Evolutionary conservation across 495 filamentous ascomycete genomes (phyloP).

Genomic region (Aspergillus affinis): DNA sequence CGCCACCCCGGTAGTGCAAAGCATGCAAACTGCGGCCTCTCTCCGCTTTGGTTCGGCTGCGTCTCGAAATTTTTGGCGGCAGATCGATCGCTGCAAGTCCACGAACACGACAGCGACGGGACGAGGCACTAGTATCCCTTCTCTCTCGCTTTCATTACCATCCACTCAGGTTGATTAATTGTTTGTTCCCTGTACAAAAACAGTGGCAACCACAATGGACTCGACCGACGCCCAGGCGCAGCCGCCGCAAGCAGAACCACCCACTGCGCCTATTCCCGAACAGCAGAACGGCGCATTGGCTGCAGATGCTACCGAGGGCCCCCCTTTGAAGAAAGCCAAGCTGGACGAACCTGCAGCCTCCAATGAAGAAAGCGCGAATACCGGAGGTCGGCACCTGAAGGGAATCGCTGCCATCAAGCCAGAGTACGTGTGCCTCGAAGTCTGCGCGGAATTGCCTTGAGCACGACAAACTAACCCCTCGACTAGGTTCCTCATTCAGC

Average conservation of each 20-base stretch:
- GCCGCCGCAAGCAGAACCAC: constrained; percentile 10
- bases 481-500: constrained; percentile 56
- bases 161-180: not conserved
- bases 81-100: not conserved
- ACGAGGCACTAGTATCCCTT: not conserved
- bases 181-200: not conserved
- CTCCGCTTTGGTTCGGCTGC: constrained; percentile 5
- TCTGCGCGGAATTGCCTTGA: not conserved
- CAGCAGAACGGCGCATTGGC: constrained; percentile 9
- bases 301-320: constrained; percentile 36
- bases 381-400: constrained; percentile 44
- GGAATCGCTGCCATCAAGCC: constrained; percentile 82
- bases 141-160: not conserved
- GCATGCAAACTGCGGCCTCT: constrained; percentile 11
- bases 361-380: constrained; percentile 23
- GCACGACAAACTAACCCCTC: constrained; percentile 11
- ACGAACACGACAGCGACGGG: not conserved
- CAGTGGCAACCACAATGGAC: constrained; percentile 16
- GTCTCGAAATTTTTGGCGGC: constrained; percentile 17
- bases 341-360: constrained; percentile 39
- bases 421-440: constrained; percentile 59
- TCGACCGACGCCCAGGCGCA: constrained; percentile 13
- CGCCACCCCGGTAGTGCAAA: constrained; percentile 19
- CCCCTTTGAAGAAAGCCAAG: constrained; percentile 59
- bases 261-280: constrained; percentile 10